Conservation (phyloP, 2,329 filamentous ascomycete species). For the Calonectria henricotiae region DNA sequence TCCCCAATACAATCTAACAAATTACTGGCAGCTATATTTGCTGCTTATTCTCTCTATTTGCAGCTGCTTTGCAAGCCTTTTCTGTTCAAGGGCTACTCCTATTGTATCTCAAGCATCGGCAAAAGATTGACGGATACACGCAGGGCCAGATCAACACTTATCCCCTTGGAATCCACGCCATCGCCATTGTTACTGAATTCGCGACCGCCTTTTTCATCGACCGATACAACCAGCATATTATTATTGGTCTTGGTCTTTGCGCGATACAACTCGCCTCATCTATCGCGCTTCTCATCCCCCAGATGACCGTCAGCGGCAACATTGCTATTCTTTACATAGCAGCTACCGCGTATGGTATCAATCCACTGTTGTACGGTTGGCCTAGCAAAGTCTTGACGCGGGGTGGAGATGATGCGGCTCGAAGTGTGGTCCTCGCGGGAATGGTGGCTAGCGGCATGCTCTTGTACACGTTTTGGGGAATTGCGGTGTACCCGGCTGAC, state of each 20-base stretch:
- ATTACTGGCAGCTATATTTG: conserved; percentile 32
- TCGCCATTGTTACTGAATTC: conserved; percentile 50
- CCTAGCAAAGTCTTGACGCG: conserved; percentile 47
- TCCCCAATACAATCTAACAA: accelerated
- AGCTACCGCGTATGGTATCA: conserved; percentile 48
- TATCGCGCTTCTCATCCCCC: conserved; percentile 42
- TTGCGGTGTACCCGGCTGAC: conserved; percentile 61
- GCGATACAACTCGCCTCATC: conserved; percentile 42
- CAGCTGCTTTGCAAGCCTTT: conserved; percentile 46
- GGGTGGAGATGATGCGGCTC: conserved; percentile 58
- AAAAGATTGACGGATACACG: conserved; percentile 42
- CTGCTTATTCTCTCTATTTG: conserved; percentile 54
- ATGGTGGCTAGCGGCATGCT: conserved; percentile 61
- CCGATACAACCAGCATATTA: conserved; percentile 33
- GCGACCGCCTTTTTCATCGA: conserved; percentile 46
- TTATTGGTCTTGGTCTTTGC: conserved; percentile 38
- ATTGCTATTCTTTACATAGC: conserved; percentile 47
- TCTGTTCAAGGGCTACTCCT: conserved; percentile 50
- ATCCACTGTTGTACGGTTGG: conserved; percentile 51
- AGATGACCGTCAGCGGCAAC: conserved; percentile 44
- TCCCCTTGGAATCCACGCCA: conserved; percentile 48
- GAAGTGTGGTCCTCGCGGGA: conserved; percentile 60
- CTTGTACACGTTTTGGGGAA: conserved; percentile 65
- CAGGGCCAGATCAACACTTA: conserved; percentile 52
- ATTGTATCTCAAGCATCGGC: conserved; percentile 47